Base-by-base conservation (phyloP, 2,329 filamentous ascomycete genomes). In the Ceratocystis harringtonii region DNA sequence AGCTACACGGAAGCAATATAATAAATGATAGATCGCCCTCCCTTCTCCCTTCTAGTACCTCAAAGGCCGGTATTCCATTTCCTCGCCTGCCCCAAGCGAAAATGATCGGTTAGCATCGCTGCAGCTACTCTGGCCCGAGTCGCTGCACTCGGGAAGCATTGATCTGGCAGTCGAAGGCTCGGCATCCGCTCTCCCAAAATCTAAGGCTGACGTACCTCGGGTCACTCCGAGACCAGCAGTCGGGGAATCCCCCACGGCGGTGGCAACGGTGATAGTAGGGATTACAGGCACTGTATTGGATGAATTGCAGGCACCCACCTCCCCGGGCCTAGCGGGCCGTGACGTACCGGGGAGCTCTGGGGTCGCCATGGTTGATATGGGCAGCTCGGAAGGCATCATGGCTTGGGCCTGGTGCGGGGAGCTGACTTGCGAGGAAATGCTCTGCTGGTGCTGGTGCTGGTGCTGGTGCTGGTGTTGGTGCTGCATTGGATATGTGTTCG, bases 81-180 rank as follows among this genome's bases (percentile, higher is more conserved):
- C 73, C 6, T 71, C 69, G 5, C 70, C 70, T 25, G 12, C n/a
- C 7, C 69, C 66, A 73, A 73, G 77, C 8, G 73, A 76, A 48
- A 71, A 74, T 64, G 68, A 10, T 8, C 25, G 43, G 25, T 30
- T 19, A 8, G n/a, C 36, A 30, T 15, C 7, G 15, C 12, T 32
- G n/a, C 22, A 17, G 19, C n/a, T 36, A 25, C 44, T 19, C 28
- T 62, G 41, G 22, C 12, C n/a, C 5, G 36, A 17, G 15, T 22
- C 36, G 17, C 43, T 45, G 44, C 36, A 52, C 44, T 48, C 25
- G 8, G 61, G 61, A 17, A 62, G 61, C 25, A 45, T 15, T 10
- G 44, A 62, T 25, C 43, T 62, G 7, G 50, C 50, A 19, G 30
- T 32, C 8, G 61, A 45, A 7, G 61, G 36, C 19, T 63, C 61